Percentiles rank a stretch among this genome's conserved stretches.
phyloP scores from a whole-genome alignment of 73 alveolate species.

The Paramecium octaurelia region DNA sequence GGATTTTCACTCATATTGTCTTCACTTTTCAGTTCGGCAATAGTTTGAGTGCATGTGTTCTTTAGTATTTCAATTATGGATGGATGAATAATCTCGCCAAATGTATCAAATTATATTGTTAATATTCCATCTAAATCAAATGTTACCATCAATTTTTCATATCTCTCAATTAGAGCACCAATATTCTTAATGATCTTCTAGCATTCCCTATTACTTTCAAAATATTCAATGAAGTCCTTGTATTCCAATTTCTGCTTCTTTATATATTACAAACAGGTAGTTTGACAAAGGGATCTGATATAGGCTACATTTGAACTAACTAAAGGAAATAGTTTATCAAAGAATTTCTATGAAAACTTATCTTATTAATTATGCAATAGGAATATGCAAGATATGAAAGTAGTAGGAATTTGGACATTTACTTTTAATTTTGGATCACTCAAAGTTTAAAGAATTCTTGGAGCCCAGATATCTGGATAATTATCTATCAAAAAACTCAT shows the following conservation, averaged over 20 bases:
- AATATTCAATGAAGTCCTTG: slow-evolving; percentile 16
- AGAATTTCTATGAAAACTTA: neutral
- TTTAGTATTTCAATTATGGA: slow-evolving; percentile 45
- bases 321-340: neutral
- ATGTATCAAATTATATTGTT: slow-evolving; percentile 37
- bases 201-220: slow-evolving; percentile 49
- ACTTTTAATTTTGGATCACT: slow-evolving; percentile 12
- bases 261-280: neutral
- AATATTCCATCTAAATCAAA: slow-evolving; percentile 52
- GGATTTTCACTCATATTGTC: slow-evolving; percentile 24
- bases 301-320: slow-evolving; percentile 34
- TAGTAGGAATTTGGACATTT: neutral
- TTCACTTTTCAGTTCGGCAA: slow-evolving; percentile 31
- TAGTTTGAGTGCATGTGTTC: slow-evolving; percentile 43
- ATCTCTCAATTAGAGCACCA: slow-evolving; percentile 35
- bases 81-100: slow-evolving; percentile 57
- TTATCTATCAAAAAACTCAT: neutral
- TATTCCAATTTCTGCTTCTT: slow-evolving; percentile 10
- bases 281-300: slow-evolving; percentile 17
- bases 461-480: slow-evolving; percentile 45
- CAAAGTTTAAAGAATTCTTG: slow-evolving; percentile 1
- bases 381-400: slow-evolving; percentile 8
- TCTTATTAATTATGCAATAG: neutral
- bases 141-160: slow-evolving; percentile 30
- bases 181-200: slow-evolving; percentile 46